These are phyloP conservation scores for Fusarium miscanthi DNA, from an alignment of 2,329 filamentous ascomycete genomes.

Conservation along the genomic window DNA sequence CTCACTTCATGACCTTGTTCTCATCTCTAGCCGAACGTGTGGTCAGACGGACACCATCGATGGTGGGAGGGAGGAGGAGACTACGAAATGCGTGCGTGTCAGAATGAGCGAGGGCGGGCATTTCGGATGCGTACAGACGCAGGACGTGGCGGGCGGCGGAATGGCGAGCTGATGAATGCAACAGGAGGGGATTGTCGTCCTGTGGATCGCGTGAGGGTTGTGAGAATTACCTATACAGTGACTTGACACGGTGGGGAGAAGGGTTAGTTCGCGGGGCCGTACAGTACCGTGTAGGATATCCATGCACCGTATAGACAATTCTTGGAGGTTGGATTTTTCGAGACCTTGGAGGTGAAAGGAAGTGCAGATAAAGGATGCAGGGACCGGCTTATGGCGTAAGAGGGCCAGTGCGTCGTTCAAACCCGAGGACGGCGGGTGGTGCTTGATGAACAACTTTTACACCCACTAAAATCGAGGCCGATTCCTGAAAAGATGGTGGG, in stretches of 20 bases:
- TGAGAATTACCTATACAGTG: slow-evolving; percentile 46
- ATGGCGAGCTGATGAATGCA: slow-evolving; percentile 37
- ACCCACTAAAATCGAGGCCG: slow-evolving; percentile 20
- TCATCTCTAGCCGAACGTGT: background rate
- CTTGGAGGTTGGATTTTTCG: slow-evolving; percentile 42
- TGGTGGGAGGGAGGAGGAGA: slow-evolving; percentile 14
- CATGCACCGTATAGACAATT: slow-evolving; percentile 47
- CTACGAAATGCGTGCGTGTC: slow-evolving; percentile 21
- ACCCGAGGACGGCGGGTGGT: slow-evolving; percentile 16
- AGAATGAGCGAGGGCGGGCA: slow-evolving; percentile 15
- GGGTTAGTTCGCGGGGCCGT: background rate
- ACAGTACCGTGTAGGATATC: slow-evolving; percentile 34
- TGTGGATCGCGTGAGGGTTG: slow-evolving; percentile 42
- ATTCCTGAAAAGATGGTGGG: slow-evolving; percentile 29
- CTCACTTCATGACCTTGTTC: background rate
- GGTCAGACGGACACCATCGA: slow-evolving; percentile 7
- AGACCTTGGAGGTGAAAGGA: slow-evolving; percentile 29
- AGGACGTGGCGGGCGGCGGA: slow-evolving; percentile 39
- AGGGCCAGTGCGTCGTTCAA: slow-evolving; percentile 32
- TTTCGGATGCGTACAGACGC: slow-evolving; percentile 30
- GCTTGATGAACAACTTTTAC: slow-evolving; percentile 26
- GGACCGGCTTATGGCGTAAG: slow-evolving; percentile 37
- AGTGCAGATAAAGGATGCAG: slow-evolving; percentile 45
- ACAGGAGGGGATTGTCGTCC: slow-evolving; percentile 42
- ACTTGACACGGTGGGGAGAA: slow-evolving; percentile 16